Conservation (phyloP, 2,329 filamentous ascomycete species). For the Leptographium galeiforme region DNA sequence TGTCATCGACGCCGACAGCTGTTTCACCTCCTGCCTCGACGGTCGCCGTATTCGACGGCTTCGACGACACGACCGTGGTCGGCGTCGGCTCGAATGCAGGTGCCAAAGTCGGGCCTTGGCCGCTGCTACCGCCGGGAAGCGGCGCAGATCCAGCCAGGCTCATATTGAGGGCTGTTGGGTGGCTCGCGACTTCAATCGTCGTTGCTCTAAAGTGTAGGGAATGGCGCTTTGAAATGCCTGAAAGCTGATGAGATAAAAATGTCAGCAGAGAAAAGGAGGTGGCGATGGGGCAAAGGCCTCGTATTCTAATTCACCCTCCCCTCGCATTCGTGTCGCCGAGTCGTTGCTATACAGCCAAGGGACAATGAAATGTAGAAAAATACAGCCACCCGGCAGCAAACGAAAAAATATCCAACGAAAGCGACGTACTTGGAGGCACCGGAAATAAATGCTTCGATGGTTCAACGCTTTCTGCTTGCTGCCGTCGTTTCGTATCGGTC, state of each 20-base stretch:
- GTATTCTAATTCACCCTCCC: neutral
- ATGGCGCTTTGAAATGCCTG: neutral
- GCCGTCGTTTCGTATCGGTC: neutral
- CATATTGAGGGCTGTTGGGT: slow-evolving; percentile 1
- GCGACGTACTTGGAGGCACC: neutral
- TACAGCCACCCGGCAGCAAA: neutral
- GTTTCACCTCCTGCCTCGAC: neutral
- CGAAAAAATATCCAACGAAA: too few relatives aligned
- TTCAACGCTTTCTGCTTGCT: neutral
- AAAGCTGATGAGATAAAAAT: neutral
- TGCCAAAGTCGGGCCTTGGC: slow-evolving; percentile 7
- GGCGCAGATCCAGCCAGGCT: slow-evolving; percentile 9
- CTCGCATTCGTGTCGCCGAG: neutral
- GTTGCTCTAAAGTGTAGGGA: neutral
- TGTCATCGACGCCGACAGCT: slow-evolving; percentile 11
- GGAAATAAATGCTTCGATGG: neutral
- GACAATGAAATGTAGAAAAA: neutral
- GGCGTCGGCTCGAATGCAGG: slow-evolving; percentile 10
- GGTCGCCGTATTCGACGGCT: neutral
- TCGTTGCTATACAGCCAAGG: neutral
- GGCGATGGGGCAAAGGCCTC: neutral
- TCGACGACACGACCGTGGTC: neutral
- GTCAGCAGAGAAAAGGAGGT: neutral
- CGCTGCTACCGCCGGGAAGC: slow-evolving; percentile 3
- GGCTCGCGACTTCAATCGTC: neutral